These are phyloP conservation scores for Chlorophyllum brunneum DNA, from an alignment of 768 basidiomycete genomes.

Conservation along the genomic window DNA sequence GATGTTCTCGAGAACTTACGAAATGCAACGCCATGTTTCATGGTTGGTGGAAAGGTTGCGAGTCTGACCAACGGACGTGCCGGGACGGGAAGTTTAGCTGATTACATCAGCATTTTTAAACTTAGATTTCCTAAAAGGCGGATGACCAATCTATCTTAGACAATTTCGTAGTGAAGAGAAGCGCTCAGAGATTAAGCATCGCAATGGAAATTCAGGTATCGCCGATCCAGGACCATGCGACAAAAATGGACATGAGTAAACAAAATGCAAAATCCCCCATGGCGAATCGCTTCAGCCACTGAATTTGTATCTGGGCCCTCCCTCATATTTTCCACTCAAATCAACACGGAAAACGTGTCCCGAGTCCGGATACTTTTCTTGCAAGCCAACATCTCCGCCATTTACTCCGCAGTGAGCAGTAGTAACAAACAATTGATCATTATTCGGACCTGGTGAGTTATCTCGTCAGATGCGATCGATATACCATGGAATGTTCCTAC, in stretches of 20 bases:
- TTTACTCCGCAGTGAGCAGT: slow-evolving; percentile 58
- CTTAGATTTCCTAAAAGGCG: not conserved
- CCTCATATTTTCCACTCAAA: slow-evolving; percentile 39
- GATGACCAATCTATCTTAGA: not conserved
- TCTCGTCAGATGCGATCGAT: slow-evolving; percentile 2
- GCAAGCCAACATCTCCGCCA: slow-evolving; percentile 48
- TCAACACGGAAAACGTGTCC: slow-evolving; percentile 54
- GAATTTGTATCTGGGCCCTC: slow-evolving; percentile 32
- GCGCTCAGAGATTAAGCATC: no score
- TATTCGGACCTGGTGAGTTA: slow-evolving; percentile 41
- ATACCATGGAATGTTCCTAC: slow-evolving; percentile 25
- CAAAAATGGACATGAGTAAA: no score
- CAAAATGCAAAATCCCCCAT: not conserved
- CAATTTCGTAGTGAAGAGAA: no score
- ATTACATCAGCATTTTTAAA: slow-evolving; percentile 2
- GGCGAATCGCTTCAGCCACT: slow-evolving; percentile 20
- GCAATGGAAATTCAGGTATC: no score
- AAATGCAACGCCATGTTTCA: slow-evolving; percentile 95
- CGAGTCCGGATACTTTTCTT: slow-evolving; percentile 48
- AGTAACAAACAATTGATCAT: slow-evolving; percentile 63
- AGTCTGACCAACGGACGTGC: not conserved
- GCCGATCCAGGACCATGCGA: no score
- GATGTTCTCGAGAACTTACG: slow-evolving; percentile 90
- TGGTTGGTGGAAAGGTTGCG: slow-evolving; percentile 23
- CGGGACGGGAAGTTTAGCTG: not conserved